A percentile compares a stretch with the other conserved stretches of the same genome.
Conservation (phyloP, 495 filamentous ascomycete species). For the Immersiella caudata region DNA sequence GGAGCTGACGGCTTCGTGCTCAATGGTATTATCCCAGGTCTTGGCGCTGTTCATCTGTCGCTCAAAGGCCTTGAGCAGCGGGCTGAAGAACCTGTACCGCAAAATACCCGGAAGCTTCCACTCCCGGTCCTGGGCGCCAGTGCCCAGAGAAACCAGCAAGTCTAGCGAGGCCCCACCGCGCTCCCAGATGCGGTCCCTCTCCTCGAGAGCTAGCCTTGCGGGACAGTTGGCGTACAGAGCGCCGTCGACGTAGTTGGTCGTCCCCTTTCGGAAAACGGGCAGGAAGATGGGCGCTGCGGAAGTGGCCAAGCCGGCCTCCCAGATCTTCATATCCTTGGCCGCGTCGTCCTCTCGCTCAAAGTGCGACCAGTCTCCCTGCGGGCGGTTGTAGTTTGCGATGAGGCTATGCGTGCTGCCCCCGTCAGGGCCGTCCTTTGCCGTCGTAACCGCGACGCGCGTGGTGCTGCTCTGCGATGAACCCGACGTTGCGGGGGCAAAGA, state of each 20-base stretch:
- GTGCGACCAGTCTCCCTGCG: not conserved
- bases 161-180: conserved; percentile 6
- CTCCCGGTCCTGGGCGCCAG: not conserved
- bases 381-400: conserved; percentile 21
- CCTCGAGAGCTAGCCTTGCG: conserved; percentile 11
- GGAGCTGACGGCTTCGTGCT: conserved; percentile 1
- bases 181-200: conserved; percentile 11
- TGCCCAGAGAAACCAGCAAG: conserved; percentile 10
- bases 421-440: conserved; percentile 7
- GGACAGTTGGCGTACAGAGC: conserved; percentile 16
- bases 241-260: conserved; percentile 12
- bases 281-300: conserved; percentile 18
- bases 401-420: conserved; percentile 1
- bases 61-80: not conserved
- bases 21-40: conserved; percentile 11
- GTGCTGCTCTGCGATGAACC: conserved; percentile 10
- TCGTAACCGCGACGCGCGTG: conserved; percentile 19
- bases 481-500: conserved; percentile 6
- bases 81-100: conserved; percentile 2
- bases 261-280: not conserved
- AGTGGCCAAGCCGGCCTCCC: conserved; percentile 16
- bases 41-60: conserved; percentile 5
- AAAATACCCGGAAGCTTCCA: not conserved
- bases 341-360: conserved; percentile 17
- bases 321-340: conserved; percentile 3